These are phyloP conservation scores for Chlamydomonas eustigma DNA, from an alignment of 139 green algal genomes.

Conservation along the genomic window DNA sequence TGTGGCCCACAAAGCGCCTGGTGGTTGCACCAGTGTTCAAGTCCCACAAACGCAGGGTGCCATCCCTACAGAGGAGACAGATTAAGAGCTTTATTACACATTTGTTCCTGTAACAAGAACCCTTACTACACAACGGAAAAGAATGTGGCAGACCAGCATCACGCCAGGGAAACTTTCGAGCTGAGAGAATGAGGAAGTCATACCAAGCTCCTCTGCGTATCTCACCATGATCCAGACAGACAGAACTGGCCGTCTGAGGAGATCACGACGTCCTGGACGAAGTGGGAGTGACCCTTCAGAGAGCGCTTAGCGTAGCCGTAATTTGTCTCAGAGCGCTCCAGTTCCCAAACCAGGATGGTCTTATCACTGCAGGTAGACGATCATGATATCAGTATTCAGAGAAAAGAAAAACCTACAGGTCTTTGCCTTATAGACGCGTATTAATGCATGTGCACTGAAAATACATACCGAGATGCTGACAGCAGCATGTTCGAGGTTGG, in stretches of 20 bases:
- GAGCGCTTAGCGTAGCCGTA: slow-evolving; percentile 77
- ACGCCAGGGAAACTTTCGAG: too few relatives aligned
- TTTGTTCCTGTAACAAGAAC: too few relatives aligned
- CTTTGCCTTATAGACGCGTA: too few relatives aligned
- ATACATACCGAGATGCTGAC: slow-evolving; percentile 79
- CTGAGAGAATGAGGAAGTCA: too few relatives aligned
- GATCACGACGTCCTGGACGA: slow-evolving; percentile 98
- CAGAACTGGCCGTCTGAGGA: slow-evolving; percentile 96
- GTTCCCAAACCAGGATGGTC: slow-evolving; percentile 92
- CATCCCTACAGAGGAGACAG: slow-evolving; percentile 62
- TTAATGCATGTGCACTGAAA: background rate
- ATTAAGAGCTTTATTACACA: too few relatives aligned
- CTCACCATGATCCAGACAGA: slow-evolving; percentile 73
- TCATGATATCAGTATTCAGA: too few relatives aligned
- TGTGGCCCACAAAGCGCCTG: slow-evolving; percentile 96
- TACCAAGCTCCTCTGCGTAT: too few relatives aligned
- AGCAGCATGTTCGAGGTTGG: slow-evolving; percentile 88
- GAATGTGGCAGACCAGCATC: too few relatives aligned
- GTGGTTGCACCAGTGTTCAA: slow-evolving; percentile 95
- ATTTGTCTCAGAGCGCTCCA: slow-evolving; percentile 73
- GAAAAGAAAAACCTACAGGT: too few relatives aligned
- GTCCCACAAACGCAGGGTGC: slow-evolving; percentile 98
- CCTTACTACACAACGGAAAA: too few relatives aligned
- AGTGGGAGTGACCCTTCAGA: slow-evolving; percentile 90
- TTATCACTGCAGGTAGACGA: slow-evolving; percentile 78